Percentiles rank a stretch among this genome's conserved stretches.
Conservation (phyloP, 331 rosid species). For the Saraca asoca region DNA sequence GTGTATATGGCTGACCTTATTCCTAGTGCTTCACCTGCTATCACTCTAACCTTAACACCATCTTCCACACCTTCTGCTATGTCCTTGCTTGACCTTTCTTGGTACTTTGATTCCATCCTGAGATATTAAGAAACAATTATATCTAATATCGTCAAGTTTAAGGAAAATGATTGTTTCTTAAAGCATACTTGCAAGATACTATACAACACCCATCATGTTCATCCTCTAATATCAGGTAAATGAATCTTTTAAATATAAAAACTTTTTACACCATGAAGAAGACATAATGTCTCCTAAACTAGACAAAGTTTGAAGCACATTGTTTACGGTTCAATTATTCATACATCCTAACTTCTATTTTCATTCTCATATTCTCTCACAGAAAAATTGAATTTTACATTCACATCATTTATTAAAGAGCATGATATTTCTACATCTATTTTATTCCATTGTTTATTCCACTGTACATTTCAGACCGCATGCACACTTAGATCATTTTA, state of each 20-base stretch:
- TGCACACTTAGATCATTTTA: conserved; percentile 25
- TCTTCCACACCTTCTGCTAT: conserved; percentile 60
- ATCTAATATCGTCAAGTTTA: background rate
- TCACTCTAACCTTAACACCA: conserved; percentile 74
- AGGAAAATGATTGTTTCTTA: conserved; percentile 4
- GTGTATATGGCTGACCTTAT: conserved; percentile 79
- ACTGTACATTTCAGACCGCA: conserved; percentile 26
- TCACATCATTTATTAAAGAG: too few species aligned
- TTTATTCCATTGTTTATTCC: too few species aligned
- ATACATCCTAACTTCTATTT: too few species aligned
- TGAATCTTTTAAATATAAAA: too few species aligned
- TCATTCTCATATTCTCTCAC: too few species aligned
- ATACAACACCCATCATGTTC: conserved; percentile 10
- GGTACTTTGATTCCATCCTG: conserved; percentile 93
- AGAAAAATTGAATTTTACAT: too few species aligned
- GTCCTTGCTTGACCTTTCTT: conserved; percentile 78
- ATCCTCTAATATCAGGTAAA: background rate
- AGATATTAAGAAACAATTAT: conserved; percentile 21
- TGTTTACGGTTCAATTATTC: too few species aligned
- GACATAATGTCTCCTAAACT: too few species aligned
- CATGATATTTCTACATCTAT: too few species aligned
- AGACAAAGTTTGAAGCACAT: too few species aligned
- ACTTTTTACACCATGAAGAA: too few species aligned
- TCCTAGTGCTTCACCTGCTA: conserved; percentile 92
- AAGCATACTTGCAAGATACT: conserved; percentile 1